phyloP scores from a whole-genome alignment of 495 filamentous ascomycete species.

The Halenospora varia region DNA sequence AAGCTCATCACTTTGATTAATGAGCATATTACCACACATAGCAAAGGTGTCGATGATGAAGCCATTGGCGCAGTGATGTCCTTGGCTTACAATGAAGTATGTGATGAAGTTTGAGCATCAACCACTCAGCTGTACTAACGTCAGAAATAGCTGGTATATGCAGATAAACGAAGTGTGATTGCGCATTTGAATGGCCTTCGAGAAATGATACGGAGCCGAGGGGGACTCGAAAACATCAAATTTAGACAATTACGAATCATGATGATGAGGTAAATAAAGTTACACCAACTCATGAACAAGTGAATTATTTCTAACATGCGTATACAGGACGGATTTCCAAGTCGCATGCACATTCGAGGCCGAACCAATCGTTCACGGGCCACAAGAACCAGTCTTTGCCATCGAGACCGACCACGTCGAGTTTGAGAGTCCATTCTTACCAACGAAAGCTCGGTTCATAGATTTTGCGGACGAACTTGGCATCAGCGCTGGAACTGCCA shows the following conservation, averaged over 20 bases:
- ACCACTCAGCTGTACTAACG: background rate
- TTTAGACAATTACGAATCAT: constrained; percentile 8
- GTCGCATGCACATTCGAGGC: constrained; percentile 19
- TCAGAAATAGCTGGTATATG: constrained; percentile 12
- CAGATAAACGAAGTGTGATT: constrained; percentile 16
- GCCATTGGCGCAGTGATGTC: constrained; percentile 34
- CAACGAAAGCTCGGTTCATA: constrained; percentile 8
- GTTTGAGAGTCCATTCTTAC: constrained; percentile 15
- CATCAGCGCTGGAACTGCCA: constrained; percentile 7
- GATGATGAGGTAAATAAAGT: constrained; percentile 13
- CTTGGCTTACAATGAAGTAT: constrained; percentile 36
- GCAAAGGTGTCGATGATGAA: constrained; percentile 29
- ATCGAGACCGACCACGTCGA: constrained; percentile 2
- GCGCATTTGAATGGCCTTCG: constrained; percentile 22
- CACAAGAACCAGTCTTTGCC: background rate
- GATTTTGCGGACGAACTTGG: background rate
- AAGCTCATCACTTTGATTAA: constrained; percentile 29
- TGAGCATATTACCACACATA: constrained; percentile 28
- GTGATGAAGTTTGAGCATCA: background rate
- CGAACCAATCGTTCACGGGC: constrained; percentile 9
- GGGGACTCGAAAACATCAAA: constrained; percentile 13
- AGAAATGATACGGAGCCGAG: constrained; percentile 19
- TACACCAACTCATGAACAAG: background rate
- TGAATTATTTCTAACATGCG: background rate
- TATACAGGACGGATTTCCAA: constrained; percentile 22